These are phyloP conservation scores for Fusarium papillatum DNA, from an alignment of 2,329 filamentous ascomycete genomes.

Conservation along the genomic window DNA sequence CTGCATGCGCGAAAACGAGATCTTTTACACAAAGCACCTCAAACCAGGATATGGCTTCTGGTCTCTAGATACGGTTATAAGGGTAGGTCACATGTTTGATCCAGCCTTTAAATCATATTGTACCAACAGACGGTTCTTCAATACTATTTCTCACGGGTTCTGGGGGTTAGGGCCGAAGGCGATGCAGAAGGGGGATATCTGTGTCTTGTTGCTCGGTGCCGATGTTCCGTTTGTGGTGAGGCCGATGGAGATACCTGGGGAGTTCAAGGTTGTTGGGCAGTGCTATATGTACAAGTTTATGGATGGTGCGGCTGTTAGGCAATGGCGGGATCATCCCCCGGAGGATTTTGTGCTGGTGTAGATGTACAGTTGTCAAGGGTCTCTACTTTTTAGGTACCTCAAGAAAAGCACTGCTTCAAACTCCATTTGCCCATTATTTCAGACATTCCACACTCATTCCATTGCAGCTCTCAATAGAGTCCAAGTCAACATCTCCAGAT, in stretches of 20 bases:
- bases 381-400: background rate
- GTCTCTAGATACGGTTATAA: background rate
- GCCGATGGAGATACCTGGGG: background rate
- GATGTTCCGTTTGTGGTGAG: slow-evolving; percentile 18
- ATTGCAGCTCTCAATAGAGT: background rate
- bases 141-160: background rate
- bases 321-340: background rate
- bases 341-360: slow-evolving; percentile 2
- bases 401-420: background rate
- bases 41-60: background rate
- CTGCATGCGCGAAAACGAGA: background rate
- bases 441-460: too few relatives aligned
- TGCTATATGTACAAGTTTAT: slow-evolving; percentile 21
- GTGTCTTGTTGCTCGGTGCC: slow-evolving; percentile 2
- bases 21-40: background rate
- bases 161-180: slow-evolving; percentile 10
- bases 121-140: slow-evolving; percentile 13
- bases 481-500: background rate
- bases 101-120: slow-evolving; percentile 5
- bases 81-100: slow-evolving; percentile 1
- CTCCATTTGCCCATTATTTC: too few relatives aligned
- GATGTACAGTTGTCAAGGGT: too few relatives aligned
- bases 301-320: slow-evolving; percentile 5
- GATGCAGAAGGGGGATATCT: slow-evolving; percentile 3
- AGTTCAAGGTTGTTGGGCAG: slow-evolving; percentile 18